phyloP scores from a whole-genome alignment of 208 protist genomes.

The Wallacemonas sp. region DNA sequence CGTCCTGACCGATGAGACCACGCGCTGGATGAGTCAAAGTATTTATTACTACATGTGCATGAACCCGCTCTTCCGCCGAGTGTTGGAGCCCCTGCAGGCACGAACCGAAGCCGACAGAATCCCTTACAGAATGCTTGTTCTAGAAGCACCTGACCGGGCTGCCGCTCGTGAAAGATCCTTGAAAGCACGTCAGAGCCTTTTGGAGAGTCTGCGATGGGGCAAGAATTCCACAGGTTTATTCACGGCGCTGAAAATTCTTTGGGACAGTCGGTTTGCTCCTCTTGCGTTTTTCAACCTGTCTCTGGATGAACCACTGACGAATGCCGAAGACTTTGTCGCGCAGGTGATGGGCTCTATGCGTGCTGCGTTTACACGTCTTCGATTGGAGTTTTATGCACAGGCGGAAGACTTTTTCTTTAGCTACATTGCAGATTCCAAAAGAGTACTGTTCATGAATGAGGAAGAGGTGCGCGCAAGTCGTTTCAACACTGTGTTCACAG shows the following conservation, averaged over 20 bases:
- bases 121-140: background rate
- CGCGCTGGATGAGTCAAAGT: constrained; percentile 40
- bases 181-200: constrained; percentile 26
- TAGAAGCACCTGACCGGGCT: background rate
- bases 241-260: constrained; percentile 40
- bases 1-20: constrained; percentile 65
- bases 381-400: constrained; percentile 82
- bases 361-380: constrained; percentile 65
- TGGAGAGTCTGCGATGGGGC: constrained; percentile 54
- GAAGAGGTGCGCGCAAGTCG: constrained; percentile 33
- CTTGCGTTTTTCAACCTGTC: constrained; percentile 59
- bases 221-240: constrained; percentile 58
- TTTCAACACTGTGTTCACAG: constrained; percentile 63
- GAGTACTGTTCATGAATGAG: constrained; percentile 36
- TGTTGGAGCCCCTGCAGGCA: constrained; percentile 67
- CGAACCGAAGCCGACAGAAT: constrained; percentile 9
- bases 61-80: constrained; percentile 50
- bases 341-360: constrained; percentile 53
- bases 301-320: constrained; percentile 23
- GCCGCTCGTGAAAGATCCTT: constrained; percentile 18
- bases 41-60: constrained; percentile 86
- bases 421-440: constrained; percentile 27
- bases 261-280: constrained; percentile 50
- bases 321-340: constrained; percentile 49
- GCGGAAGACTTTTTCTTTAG: constrained; percentile 76